phyloP scores from a whole-genome alignment of 2,329 filamentous ascomycete genomes.

The Ophiostoma sp. region DNA sequence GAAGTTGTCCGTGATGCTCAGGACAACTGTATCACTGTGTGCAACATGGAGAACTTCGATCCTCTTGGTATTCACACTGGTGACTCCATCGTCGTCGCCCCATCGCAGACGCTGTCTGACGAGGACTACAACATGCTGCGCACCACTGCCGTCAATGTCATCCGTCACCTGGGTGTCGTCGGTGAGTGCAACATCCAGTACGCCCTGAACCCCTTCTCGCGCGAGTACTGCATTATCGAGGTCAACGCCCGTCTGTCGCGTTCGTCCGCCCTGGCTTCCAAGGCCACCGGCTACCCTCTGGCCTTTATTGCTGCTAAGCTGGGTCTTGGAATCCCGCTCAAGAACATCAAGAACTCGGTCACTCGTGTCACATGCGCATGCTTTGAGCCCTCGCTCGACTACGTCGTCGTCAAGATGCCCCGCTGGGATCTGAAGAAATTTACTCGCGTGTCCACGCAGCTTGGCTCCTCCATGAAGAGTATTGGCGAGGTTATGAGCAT shows the following conservation, averaged over 20 bases:
- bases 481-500: slow-evolving; percentile 99
- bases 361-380: slow-evolving; percentile 94
- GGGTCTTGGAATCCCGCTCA: slow-evolving; percentile 87
- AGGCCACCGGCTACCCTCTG: slow-evolving; percentile 94
- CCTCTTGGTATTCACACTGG: slow-evolving; percentile 96
- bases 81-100: slow-evolving; percentile 97
- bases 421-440: slow-evolving; percentile 99
- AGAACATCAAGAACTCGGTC: slow-evolving; percentile 93
- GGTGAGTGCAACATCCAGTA: slow-evolving; percentile 99
- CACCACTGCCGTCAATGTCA: slow-evolving; percentile 95
- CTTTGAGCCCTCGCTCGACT: slow-evolving; percentile 97
- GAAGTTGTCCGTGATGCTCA: slow-evolving; percentile 94
- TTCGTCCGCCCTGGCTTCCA: slow-evolving; percentile 93
- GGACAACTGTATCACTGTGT: slow-evolving; percentile 99
- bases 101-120: slow-evolving; percentile 92
- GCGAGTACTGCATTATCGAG: slow-evolving; percentile 95
- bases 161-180: slow-evolving; percentile 92
- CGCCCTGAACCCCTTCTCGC: slow-evolving; percentile 74
- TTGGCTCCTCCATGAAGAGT: slow-evolving; percentile 99
- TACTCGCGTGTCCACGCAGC: slow-evolving; percentile 87
- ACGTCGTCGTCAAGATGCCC: slow-evolving; percentile 97
- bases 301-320: slow-evolving; percentile 74
- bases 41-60: slow-evolving; percentile 99
- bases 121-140: slow-evolving; percentile 99
- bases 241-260: slow-evolving; percentile 98